phyloP scores from a whole-genome alignment of 2,329 filamentous ascomycete species.

The Sporothrix protearum region DNA sequence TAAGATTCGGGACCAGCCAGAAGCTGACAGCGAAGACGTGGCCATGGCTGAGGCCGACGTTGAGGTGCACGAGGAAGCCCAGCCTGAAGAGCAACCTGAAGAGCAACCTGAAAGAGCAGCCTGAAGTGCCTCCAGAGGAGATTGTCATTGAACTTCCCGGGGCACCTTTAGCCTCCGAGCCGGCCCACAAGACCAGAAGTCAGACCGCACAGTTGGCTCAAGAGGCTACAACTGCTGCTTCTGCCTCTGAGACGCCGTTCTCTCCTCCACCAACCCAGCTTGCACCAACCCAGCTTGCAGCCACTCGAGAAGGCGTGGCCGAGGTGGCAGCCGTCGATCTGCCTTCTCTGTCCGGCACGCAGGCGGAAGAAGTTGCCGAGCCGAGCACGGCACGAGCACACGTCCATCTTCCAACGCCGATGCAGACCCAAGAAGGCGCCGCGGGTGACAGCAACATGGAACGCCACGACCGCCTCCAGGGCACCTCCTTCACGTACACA shows the following conservation, averaged over 20 bases:
- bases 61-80: not conserved
- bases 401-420: slow-evolving; percentile 20
- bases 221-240: not conserved
- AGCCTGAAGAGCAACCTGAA: not conserved
- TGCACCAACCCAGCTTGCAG: not conserved
- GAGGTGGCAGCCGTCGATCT: not conserved
- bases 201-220: not conserved
- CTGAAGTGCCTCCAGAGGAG: not conserved
- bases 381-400: not conserved
- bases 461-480: not conserved
- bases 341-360: not conserved
- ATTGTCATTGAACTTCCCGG: not conserved
- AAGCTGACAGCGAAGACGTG: not conserved
- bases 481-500: not conserved
- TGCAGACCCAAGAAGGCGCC: slow-evolving; percentile 21
- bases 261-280: slow-evolving; percentile 9
- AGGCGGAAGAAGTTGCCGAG: not conserved
- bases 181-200: not conserved
- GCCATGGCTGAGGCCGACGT: not conserved
- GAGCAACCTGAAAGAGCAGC: not conserved
- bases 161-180: not conserved
- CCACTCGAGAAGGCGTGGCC: not conserved
- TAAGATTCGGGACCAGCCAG: not conserved
- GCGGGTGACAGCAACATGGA: not conserved
- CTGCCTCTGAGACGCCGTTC: not conserved